phyloP scores from a whole-genome alignment of 2,329 filamentous ascomycete species.

The Xylaria multiplex region DNA sequence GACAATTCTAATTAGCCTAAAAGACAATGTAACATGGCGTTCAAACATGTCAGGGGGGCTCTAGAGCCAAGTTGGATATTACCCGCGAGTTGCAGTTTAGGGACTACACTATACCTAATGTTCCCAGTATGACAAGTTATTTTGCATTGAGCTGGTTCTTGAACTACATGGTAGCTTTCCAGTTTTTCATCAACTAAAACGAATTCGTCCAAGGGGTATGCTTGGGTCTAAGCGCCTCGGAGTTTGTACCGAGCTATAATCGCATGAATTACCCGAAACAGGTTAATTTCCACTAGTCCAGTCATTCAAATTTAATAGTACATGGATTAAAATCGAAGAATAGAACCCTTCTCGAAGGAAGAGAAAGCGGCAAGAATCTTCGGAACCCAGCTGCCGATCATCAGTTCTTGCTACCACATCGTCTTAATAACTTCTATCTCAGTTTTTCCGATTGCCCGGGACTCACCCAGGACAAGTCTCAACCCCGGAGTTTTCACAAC shows the following conservation, averaged over 20 bases:
- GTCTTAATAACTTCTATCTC: too few relatives aligned
- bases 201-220: background rate
- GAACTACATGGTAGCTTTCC: too few relatives aligned
- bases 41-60: background rate
- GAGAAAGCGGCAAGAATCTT: background rate
- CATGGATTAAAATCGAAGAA: background rate
- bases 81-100: conserved; percentile 13
- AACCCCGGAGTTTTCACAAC: conserved; percentile 19
- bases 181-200: background rate
- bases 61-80: conserved; percentile 26
- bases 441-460: conserved; percentile 13
- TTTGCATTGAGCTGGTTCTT: background rate
- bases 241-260: background rate
- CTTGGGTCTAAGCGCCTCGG: conserved; percentile 15
- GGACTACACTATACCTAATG: conserved; percentile 19
- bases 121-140: conserved; percentile 9
- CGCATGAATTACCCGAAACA: too few relatives aligned
- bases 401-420: conserved; percentile 3
- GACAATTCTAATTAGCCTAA: conserved; percentile 32
- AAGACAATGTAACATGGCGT: conserved; percentile 19
- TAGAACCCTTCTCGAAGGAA: background rate
- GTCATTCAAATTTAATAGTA: background rate
- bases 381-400: conserved; percentile 15
- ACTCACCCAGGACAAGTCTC: background rate
- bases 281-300: conserved; percentile 5